Evolutionary conservation across 2,329 filamentous ascomycete genomes (phyloP).

Genomic region (Fusarium floridanum): DNA sequence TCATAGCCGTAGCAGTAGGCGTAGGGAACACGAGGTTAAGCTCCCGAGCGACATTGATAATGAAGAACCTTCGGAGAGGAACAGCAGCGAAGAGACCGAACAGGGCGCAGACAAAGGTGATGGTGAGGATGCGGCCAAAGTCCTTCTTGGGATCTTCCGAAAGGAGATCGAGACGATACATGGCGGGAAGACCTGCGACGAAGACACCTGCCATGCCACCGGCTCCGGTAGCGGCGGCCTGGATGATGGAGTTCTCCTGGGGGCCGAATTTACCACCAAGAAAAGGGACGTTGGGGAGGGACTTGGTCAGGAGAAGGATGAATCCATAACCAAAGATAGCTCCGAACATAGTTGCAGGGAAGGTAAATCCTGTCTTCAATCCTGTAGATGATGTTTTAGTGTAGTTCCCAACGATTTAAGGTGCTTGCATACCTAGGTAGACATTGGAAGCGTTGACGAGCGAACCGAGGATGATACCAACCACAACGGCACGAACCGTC

Average conservation of each 20-base stretch:
- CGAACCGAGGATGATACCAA: background rate
- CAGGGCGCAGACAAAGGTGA: constrained; percentile 73
- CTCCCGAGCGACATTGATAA: constrained; percentile 73
- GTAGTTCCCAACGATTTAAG: no score
- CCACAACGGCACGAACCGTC: background rate
- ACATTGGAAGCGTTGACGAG: background rate
- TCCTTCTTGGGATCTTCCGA: constrained; percentile 64
- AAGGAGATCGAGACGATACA: constrained; percentile 68
- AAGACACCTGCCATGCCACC: constrained; percentile 70
- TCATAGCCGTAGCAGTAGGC: constrained; percentile 70
- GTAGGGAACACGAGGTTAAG: constrained; percentile 71
- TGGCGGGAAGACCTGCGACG: constrained; percentile 69
- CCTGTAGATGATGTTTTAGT: constrained; percentile 47
- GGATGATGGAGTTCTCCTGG: constrained; percentile 73
- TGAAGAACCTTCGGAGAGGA: constrained; percentile 75
- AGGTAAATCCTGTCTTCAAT: constrained; percentile 66
- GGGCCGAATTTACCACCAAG: constrained; percentile 69
- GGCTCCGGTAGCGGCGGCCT: constrained; percentile 70
- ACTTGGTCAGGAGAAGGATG: constrained; percentile 65
- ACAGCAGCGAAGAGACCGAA: constrained; percentile 75
- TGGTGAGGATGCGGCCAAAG: constrained; percentile 69
- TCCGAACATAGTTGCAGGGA: constrained; percentile 62
- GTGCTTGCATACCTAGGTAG: background rate
- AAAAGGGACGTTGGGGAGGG: constrained; percentile 62
- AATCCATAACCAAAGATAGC: constrained; percentile 72